Base-by-base conservation (phyloP, 2,329 filamentous ascomycete species). In the Chrysoporthe puriensis region DNA sequence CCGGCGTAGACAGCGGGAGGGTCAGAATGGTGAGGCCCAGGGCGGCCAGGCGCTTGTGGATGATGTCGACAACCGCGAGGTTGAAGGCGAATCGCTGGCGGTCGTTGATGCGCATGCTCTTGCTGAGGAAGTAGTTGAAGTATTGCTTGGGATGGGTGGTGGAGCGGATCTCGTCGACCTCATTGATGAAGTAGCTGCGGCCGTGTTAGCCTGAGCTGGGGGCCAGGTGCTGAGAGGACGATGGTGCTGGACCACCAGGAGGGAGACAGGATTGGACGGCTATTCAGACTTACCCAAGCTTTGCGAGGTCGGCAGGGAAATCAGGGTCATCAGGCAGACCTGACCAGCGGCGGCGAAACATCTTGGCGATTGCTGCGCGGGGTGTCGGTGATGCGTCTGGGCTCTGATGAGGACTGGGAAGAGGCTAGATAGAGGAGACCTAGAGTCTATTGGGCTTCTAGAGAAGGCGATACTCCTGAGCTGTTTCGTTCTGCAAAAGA, bases 121-220 rank as follows among this genome's bases (percentile, higher is more conserved):
- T 89, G 76, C 86, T 90, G 64, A 91, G 78, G 76, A 88, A 90
- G 83, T 86, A 97, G 72, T 92, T 86, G 82, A 93, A 97, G 75
- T 89, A 90, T 71, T 85, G 82, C 40, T 90, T 84, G 0, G 91
- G 89, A 46, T 93, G 81, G 32, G 85, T 81, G 65, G 92, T 90
- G 69, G 84, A 89, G 60, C 91, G 89, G 70, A 97, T 86, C 74
- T 95, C 88, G 72, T 95, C 92, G 0, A 88, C 78, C 0, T 89
- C 84, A 72, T 92, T 94, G 79, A 97, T 79, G 76, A 92, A 94
- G 79, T 94, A 96, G 56, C 93, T 94, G 69, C 42, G n/a, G 43
- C 18, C 11, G 8, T 32, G 63, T 43, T 21, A 56, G 48, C 48
- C 34, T 18, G 14, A 5, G 4, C 14, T 9, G n/a, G 18, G 34